Conservation (phyloP, 768 basidiomycete genomes). For the Termitomyces sp. region DNA sequence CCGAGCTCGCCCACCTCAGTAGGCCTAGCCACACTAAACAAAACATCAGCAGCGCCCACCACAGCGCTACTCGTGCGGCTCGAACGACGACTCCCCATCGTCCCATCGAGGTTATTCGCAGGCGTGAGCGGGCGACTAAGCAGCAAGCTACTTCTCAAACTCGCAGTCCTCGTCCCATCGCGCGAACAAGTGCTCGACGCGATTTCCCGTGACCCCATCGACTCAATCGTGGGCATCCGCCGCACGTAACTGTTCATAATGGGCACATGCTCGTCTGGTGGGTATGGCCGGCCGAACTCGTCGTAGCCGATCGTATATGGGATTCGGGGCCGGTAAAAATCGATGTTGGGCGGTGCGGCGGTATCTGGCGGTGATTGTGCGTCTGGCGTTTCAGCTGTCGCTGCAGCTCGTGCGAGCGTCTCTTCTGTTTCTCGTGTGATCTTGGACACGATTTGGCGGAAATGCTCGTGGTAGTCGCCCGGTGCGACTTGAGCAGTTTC, state of each 20-base stretch:
- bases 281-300: constrained; percentile 43
- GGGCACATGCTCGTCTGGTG: constrained; percentile 46
- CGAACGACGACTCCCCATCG: constrained; percentile 25
- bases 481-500: constrained; percentile 30
- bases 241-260: constrained; percentile 61
- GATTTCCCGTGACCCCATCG: constrained; percentile 62
- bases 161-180: constrained; percentile 15
- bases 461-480: constrained; percentile 42
- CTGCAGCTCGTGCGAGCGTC: constrained; percentile 33
- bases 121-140: constrained; percentile 36
- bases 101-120: constrained; percentile 27
- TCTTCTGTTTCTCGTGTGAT: constrained; percentile 51
- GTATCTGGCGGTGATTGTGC: constrained; percentile 21
- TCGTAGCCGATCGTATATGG: constrained; percentile 35
- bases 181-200: constrained; percentile 21
- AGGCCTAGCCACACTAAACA: constrained; percentile 18
- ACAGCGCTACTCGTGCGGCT: constrained; percentile 33
- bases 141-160: constrained; percentile 17
- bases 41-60: constrained; percentile 24
- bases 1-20: constrained; percentile 32
- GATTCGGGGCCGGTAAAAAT: not conserved
- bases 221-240: constrained; percentile 82
- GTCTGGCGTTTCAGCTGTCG: constrained; percentile 23
- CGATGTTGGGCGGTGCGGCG: not conserved
- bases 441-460: constrained; percentile 45